Percentiles rank a stretch among this genome's conserved stretches.
Conservation (phyloP, 2,329 filamentous ascomycete species). For the Aspergillus costaricaensis region DNA sequence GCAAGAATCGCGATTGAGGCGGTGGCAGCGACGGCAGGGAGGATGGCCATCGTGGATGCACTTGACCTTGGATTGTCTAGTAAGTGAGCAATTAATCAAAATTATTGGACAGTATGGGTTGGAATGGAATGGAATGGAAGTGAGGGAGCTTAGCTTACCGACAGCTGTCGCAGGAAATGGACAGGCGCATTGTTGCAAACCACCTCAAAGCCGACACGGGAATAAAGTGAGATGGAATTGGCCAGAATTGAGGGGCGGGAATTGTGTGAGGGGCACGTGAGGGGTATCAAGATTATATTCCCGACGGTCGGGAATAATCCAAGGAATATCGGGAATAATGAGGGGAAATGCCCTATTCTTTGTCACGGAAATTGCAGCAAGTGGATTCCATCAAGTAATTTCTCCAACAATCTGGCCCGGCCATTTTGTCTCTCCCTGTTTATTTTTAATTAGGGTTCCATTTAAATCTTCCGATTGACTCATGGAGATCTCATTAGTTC, state of each 20-base stretch:
- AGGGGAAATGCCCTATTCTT: neutral
- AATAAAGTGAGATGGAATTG: neutral
- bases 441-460: neutral
- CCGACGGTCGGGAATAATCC: neutral
- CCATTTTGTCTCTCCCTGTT: neutral
- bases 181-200: slow-evolving; percentile 32
- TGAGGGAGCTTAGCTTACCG: slow-evolving; percentile 29
- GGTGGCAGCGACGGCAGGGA: slow-evolving; percentile 37
- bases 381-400: slow-evolving; percentile 3
- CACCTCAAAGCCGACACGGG: too few relatives aligned
- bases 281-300: neutral
- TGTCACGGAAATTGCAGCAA: neutral
- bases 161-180: slow-evolving; percentile 39
- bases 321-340: neutral
- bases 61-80: slow-evolving; percentile 40
- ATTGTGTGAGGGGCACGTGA: neutral
- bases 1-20: slow-evolving; percentile 27
- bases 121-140: neutral
- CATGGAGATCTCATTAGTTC: neutral
- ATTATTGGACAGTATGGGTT: neutral
- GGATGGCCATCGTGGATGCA: slow-evolving; percentile 38
- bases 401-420: neutral
- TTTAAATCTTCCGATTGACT: neutral
- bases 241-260: neutral
- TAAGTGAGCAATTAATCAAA: neutral